These are phyloP conservation scores for Colletotrichum acutatum DNA, from an alignment of 2,329 filamentous ascomycete species.

Conservation along the genomic window DNA sequence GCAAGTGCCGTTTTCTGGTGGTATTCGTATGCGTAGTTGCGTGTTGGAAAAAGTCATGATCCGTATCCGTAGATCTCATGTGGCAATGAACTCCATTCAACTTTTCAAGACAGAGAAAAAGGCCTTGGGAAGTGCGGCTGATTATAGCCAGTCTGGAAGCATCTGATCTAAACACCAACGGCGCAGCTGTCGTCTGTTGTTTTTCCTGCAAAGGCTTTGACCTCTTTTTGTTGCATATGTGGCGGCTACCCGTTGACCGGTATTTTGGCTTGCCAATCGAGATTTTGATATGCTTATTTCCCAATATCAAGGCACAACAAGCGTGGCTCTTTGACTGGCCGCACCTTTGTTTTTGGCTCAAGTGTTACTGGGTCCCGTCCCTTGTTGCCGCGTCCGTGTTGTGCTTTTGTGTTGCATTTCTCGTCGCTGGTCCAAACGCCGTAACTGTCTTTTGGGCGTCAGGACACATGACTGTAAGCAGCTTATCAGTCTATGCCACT, in stretches of 20 bases:
- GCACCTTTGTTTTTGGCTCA: not conserved
- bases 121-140: not conserved
- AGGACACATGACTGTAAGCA: not conserved
- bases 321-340: slow-evolving; percentile 7
- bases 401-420: not conserved
- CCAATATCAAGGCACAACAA: not conserved
- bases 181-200: slow-evolving; percentile 28
- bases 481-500: not conserved
- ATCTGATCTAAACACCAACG: slow-evolving; percentile 15
- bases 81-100: not conserved
- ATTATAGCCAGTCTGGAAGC: not conserved
- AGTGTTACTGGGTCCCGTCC: not conserved
- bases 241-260: not conserved
- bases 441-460: too few relatives aligned
- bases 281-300: slow-evolving; percentile 1
- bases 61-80: not conserved
- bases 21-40: not conserved
- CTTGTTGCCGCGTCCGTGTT: not conserved
- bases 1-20: slow-evolving; percentile 23
- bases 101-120: not conserved
- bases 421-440: not conserved
- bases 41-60: not conserved
- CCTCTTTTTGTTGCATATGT: not conserved
- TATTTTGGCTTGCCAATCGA: not conserved
- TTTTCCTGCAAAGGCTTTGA: slow-evolving; percentile 1